Evolutionary conservation across 2,329 filamentous ascomycete genomes (phyloP).

Genomic region (Aspergillus tubingensis): DNA sequence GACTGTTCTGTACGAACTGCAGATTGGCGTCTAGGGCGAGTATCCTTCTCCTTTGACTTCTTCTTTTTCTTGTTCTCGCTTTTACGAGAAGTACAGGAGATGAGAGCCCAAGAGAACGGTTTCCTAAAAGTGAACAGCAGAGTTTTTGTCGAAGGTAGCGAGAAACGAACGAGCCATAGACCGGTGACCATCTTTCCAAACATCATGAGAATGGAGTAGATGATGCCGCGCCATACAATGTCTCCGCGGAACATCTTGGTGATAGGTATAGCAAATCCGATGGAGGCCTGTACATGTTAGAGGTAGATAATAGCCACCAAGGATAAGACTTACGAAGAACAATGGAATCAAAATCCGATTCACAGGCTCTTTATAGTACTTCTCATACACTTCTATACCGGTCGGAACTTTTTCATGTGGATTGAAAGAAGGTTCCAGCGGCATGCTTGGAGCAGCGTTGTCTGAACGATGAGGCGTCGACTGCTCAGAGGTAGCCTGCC

Average conservation of each 20-base stretch:
- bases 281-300: slow-evolving; percentile 47
- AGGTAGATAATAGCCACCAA: neutral
- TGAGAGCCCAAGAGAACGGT: slow-evolving; percentile 1
- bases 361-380: slow-evolving; percentile 50
- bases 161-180: slow-evolving; percentile 55
- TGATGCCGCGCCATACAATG: slow-evolving; percentile 70
- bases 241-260: slow-evolving; percentile 64
- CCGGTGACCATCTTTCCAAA: slow-evolving; percentile 64
- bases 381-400: slow-evolving; percentile 43
- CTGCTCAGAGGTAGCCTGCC: neutral
- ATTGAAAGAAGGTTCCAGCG: neutral
- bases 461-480: neutral
- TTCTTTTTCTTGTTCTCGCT: too few relatives aligned
- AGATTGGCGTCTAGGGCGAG: too few relatives aligned
- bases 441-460: neutral
- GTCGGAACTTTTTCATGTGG: slow-evolving; percentile 15
- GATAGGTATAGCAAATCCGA: slow-evolving; percentile 79
- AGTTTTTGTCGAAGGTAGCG: slow-evolving; percentile 11
- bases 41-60: too few relatives aligned
- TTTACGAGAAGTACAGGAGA: slow-evolving; percentile 10
- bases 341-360: slow-evolving; percentile 65
- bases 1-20: too few relatives aligned
- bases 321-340: slow-evolving; percentile 63
- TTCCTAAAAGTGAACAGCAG: too few relatives aligned
- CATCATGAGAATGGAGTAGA: slow-evolving; percentile 72